Percentiles rank a stretch among this genome's conserved stretches.
Conservation (phyloP, 1,284 basidiomycete species). For the Pseudozyma pruni region DNA sequence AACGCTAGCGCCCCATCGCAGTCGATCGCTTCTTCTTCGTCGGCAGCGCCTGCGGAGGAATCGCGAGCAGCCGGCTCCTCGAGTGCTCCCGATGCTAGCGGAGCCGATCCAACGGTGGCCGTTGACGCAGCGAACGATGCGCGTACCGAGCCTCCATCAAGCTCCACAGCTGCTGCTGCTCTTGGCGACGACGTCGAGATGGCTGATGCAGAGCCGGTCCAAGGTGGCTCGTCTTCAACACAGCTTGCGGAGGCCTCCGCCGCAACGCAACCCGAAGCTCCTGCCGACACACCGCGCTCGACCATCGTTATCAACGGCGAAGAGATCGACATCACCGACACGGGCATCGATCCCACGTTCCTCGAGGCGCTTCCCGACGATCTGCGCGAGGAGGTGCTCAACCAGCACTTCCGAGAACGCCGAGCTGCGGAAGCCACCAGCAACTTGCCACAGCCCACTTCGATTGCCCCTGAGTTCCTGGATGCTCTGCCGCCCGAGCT, state of each 20-base stretch:
- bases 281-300: slow-evolving; percentile 22
- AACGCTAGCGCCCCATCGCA: slow-evolving; percentile 61
- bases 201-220: slow-evolving; percentile 39
- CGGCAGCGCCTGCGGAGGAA: slow-evolving; percentile 41
- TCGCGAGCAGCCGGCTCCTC: neutral
- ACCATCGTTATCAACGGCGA: slow-evolving; percentile 79
- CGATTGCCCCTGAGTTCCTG: slow-evolving; percentile 93
- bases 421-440: slow-evolving; percentile 74
- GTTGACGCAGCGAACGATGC: slow-evolving; percentile 15
- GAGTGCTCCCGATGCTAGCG: neutral
- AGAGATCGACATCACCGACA: slow-evolving; percentile 97
- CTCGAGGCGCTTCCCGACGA: slow-evolving; percentile 97
- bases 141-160: slow-evolving; percentile 27
- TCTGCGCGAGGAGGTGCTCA: slow-evolving; percentile 97
- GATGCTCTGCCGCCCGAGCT: slow-evolving; percentile 95
- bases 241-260: slow-evolving; percentile 8
- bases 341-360: slow-evolving; percentile 97
- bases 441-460: slow-evolving; percentile 73
- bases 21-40: slow-evolving; percentile 54
- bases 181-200: slow-evolving; percentile 58
- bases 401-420: slow-evolving; percentile 90
- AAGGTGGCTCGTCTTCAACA: slow-evolving; percentile 10
- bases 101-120: neutral
- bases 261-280: slow-evolving; percentile 7
- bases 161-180: slow-evolving; percentile 3